Base-by-base conservation (phyloP, 2,329 filamentous ascomycete genomes). In the Pezicula carpinea region DNA sequence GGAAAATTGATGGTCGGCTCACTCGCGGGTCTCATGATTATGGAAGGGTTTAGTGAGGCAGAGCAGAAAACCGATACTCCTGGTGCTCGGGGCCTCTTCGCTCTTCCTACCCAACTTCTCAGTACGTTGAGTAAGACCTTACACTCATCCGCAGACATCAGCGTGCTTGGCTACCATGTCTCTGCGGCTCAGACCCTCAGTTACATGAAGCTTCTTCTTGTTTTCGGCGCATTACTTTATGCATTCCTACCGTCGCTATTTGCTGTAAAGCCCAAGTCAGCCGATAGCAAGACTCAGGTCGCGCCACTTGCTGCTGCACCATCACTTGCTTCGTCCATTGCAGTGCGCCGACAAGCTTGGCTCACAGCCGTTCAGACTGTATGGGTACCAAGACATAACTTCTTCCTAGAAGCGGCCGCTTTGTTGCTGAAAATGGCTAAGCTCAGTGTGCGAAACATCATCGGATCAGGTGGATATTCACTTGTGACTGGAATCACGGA, bases 1-100 rank as follows among this genome's bases (percentile, higher is more conserved):
- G 80, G 79, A 43, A 95, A 95, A 69, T 76, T 96, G 55, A 93
- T 96, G 88, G 83, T 96, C 5, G 92, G 92, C 35, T 92, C 91
- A 15, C 77, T 97, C 49, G 92, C 91, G 19, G 90, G 89, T 13
- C 73, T 97, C 15, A 96, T 97, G 91, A 77, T 96, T 29, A 70
- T 96, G 56, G 90, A 96, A 68, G 89, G 89, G 1, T 74, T 91
- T 46, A 75, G 76, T 31, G 79, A 86, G 35, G 50, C 58, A 31
- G 79, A 89, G 66, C 67, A 80, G 63, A 78, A 80, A 58, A 77
- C 75, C 39, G 82, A 87, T 43, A 75, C 75, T 1, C 74, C 82
- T 5, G 73, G 80, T 42, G 84, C 84, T 39, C 79, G 81, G 32
- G 86, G 86, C 3, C 73, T 91, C 13, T 77, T 81, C 51, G 79